Conservation (phyloP, 495 filamentous ascomycete species). For the Endocarpon pusillum region DNA sequence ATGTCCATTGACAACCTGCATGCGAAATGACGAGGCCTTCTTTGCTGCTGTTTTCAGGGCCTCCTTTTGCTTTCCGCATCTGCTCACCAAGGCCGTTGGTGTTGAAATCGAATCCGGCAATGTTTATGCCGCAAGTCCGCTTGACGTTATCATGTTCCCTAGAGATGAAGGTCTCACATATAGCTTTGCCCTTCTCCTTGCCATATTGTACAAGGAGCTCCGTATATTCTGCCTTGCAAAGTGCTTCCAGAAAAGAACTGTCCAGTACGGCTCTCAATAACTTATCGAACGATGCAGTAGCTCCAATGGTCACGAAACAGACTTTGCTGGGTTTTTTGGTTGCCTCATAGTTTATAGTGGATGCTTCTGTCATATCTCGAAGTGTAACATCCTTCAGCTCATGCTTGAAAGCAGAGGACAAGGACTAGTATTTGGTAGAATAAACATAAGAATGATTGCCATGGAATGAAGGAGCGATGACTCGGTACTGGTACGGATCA, state of each 20-base stretch:
- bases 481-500: too few relatives aligned
- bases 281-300: conserved; percentile 64
- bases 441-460: too few relatives aligned
- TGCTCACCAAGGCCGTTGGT: conserved; percentile 34
- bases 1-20: conserved; percentile 41
- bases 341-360: too few relatives aligned
- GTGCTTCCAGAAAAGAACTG: conserved; percentile 37
- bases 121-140: conserved; percentile 24
- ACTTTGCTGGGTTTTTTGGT: conserved; percentile 18
- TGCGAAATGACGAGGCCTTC: conserved; percentile 71
- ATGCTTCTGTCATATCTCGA: conserved; percentile 77
- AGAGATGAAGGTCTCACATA: conserved; percentile 24
- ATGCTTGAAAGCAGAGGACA: too few relatives aligned
- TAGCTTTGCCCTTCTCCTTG: conserved; percentile 28
- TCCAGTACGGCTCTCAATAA: conserved; percentile 51
- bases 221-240: conserved; percentile 39
- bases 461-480: too few relatives aligned
- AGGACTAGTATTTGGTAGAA: too few relatives aligned
- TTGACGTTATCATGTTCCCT: conserved; percentile 7
- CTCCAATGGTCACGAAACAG: conserved; percentile 79
- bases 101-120: conserved; percentile 51
- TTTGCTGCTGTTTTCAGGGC: conserved; percentile 6
- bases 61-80: conserved; percentile 32
- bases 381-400: conserved; percentile 92
- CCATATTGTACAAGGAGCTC: conserved; percentile 65